phyloP scores from a whole-genome alignment of 768 basidiomycete species.

The Collybia sordida region DNA sequence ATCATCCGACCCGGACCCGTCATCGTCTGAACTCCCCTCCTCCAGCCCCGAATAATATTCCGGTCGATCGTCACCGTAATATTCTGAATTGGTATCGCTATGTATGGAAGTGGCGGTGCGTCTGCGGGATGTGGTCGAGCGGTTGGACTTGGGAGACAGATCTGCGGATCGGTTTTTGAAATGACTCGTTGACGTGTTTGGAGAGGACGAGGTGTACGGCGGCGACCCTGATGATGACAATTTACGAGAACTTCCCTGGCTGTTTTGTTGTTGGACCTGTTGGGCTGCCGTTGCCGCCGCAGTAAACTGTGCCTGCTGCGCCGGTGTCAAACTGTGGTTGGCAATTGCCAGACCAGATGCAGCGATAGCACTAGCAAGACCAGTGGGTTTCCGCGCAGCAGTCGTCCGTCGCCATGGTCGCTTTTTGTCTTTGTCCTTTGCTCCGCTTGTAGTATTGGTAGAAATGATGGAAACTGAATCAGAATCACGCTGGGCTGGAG shows the following conservation, averaged over 20 bases:
- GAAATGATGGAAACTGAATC: constrained; percentile 24
- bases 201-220: constrained; percentile 6
- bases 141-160: constrained; percentile 8
- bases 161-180: constrained; percentile 12
- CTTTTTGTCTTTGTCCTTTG: constrained; percentile 32
- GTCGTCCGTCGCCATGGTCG: constrained; percentile 42
- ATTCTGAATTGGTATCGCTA: constrained; percentile 17
- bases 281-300: constrained; percentile 20
- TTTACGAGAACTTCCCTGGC: neutral
- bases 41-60: constrained; percentile 37
- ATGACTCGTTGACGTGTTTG: constrained; percentile 6
- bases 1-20: constrained; percentile 29
- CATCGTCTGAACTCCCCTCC: constrained; percentile 31
- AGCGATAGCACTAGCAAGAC: constrained; percentile 67
- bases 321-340: constrained; percentile 48
- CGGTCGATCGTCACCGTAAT: constrained; percentile 25
- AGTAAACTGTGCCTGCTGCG: constrained; percentile 41
- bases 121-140: constrained; percentile 4
- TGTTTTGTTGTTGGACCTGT: constrained; percentile 11
- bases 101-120: constrained; percentile 4
- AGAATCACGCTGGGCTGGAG: constrained; percentile 17
- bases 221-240: constrained; percentile 6
- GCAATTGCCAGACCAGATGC: constrained; percentile 69
- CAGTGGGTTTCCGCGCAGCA: constrained; percentile 47
- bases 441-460: constrained; percentile 13